These are phyloP conservation scores for Panellus pusillus DNA, from an alignment of 768 basidiomycete species.

Conservation along the genomic window DNA sequence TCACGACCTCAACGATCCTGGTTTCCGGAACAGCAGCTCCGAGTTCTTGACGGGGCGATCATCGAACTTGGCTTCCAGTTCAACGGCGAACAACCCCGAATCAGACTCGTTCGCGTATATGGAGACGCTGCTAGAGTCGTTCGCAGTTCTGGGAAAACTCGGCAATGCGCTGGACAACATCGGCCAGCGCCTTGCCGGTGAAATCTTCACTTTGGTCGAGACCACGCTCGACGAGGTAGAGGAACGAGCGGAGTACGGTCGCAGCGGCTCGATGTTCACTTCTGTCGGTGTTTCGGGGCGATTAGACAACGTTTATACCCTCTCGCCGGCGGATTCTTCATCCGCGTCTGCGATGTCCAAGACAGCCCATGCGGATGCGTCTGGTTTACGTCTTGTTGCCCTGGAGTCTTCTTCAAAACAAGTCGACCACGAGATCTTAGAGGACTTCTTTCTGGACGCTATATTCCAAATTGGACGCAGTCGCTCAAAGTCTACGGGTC, in stretches of 20 bases:
- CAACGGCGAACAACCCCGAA: conserved; percentile 68
- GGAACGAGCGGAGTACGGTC: conserved; percentile 82
- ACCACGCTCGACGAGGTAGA: conserved; percentile 87
- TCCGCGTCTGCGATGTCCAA: conserved; percentile 26
- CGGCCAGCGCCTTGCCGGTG: conserved; percentile 76
- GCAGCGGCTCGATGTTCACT: conserved; percentile 43
- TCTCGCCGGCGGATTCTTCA: conserved; percentile 32
- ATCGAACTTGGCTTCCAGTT: conserved; percentile 20
- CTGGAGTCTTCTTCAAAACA: conserved; percentile 72
- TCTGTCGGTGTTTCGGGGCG: conserved; percentile 37
- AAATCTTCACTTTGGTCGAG: conserved; percentile 85
- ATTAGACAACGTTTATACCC: conserved; percentile 56
- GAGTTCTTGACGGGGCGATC: conserved; percentile 14
- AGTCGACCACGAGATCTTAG: conserved; percentile 80
- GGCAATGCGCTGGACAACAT: conserved; percentile 82
- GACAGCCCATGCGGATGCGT: conserved; percentile 42
- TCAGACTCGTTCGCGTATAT: conserved; percentile 91
- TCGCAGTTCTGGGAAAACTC: conserved; percentile 87
- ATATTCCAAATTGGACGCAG: conserved; percentile 93
- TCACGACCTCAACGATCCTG: conserved; percentile 55
- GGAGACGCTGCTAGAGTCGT: conserved; percentile 89
- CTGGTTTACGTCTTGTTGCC: conserved; percentile 64
- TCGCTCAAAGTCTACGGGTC: conserved; percentile 86
- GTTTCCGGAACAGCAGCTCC: conserved; percentile 25
- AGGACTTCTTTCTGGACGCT: conserved; percentile 96